Evolutionary conservation across 192 early-diverging fungal genomes (phyloP).

Genomic region (Coemansia brasiliensis): DNA sequence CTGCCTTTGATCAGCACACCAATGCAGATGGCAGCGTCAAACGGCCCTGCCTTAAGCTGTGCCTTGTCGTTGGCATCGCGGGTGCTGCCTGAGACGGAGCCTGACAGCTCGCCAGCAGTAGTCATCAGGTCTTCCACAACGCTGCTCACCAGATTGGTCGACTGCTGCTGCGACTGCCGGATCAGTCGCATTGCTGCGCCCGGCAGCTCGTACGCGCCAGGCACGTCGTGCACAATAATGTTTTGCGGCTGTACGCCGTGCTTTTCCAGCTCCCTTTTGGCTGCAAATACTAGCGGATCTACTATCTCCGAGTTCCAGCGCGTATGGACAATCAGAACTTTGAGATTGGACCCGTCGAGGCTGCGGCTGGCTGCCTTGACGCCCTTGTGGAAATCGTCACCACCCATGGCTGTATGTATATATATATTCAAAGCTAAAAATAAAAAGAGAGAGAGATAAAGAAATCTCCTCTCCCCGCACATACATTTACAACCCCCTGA

Average conservation of each 20-base stretch:
- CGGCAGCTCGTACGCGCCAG: conserved; percentile 95
- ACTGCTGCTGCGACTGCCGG: conserved; percentile 61
- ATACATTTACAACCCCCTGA: not conserved
- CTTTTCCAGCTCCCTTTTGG: conserved; percentile 64
- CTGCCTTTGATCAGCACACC: conserved; percentile 98
- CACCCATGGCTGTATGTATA: conserved; percentile 20
- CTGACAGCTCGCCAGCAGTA: conserved; percentile 5
- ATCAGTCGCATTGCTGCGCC: conserved; percentile 81
- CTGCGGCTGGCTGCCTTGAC: conserved; percentile 57
- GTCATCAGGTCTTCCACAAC: conserved; percentile 59
- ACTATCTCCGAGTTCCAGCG: conserved; percentile 94
- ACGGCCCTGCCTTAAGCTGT: conserved; percentile 53
- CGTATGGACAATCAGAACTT: conserved; percentile 84
- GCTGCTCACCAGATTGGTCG: conserved; percentile 56
- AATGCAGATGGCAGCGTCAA: conserved; percentile 90
- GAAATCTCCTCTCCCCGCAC: not conserved
- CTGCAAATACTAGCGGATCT: conserved; percentile 74
- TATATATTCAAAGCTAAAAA: not conserved
- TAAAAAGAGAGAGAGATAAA: not conserved
- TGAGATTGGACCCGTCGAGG: conserved; percentile 67
- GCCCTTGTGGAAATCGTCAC: conserved; percentile 72
- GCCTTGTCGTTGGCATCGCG: not conserved
- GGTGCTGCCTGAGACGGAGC: conserved; percentile 5
- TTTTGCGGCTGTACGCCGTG: conserved; percentile 71
- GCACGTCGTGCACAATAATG: conserved; percentile 76